These are phyloP conservation scores for Tuber melanosporum DNA, from an alignment of 495 filamentous ascomycete species.

Conservation along the genomic window DNA sequence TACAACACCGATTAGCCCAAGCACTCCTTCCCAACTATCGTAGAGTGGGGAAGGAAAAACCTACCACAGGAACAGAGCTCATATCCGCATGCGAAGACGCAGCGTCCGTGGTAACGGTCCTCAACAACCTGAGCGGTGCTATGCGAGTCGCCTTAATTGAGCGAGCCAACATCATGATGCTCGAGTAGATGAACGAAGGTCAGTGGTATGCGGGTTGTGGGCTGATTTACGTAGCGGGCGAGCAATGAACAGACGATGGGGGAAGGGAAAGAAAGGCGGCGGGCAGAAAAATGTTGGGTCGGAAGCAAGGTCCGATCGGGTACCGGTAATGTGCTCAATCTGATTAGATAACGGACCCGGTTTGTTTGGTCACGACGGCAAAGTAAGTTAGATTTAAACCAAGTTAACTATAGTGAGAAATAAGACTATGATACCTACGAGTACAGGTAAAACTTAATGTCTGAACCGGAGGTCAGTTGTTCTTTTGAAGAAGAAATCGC, in stretches of 20 bases:
- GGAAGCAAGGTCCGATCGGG: constrained; percentile 10
- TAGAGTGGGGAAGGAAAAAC: neutral
- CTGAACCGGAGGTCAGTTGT: neutral
- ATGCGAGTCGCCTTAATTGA: constrained; percentile 32
- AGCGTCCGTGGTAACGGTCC: constrained; percentile 88
- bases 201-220: constrained; percentile 8
- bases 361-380: constrained; percentile 5
- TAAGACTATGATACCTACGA: neutral
- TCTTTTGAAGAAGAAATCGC: neutral
- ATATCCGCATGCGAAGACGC: constrained; percentile 84
- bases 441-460: neutral
- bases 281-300: constrained; percentile 23
- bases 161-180: constrained; percentile 36
- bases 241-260: constrained; percentile 12
- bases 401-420: neutral
- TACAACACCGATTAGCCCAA: constrained; percentile 40
- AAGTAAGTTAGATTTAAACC: neutral
- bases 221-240: constrained; percentile 8
- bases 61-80: constrained; percentile 65
- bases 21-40: neutral
- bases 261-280: constrained; percentile 16
- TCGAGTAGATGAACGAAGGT: constrained; percentile 3
- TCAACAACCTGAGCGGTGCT: constrained; percentile 43
- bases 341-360: constrained; percentile 33
- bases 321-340: constrained; percentile 8